These are phyloP conservation scores for Termitomyces sp. DNA, from an alignment of 768 basidiomycete species.

Conservation along the genomic window DNA sequence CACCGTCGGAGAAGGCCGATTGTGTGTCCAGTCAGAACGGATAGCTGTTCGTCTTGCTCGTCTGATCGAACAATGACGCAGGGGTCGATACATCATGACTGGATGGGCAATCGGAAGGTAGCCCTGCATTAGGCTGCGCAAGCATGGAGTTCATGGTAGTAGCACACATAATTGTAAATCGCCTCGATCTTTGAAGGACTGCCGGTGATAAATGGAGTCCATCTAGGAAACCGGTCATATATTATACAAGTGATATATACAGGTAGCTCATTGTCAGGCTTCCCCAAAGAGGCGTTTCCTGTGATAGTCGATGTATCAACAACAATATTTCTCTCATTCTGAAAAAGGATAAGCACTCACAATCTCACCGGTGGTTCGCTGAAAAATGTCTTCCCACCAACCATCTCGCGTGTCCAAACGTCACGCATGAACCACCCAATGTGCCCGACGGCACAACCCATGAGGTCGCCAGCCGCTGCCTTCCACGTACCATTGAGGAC, in stretches of 20 bases:
- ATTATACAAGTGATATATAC: constrained; percentile 2
- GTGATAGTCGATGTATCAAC: constrained; percentile 5
- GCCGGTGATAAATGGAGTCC: constrained; percentile 11
- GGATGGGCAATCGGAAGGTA: background rate
- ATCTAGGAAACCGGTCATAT: constrained; percentile 13
- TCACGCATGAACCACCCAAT: constrained; percentile 83
- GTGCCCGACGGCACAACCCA: constrained; percentile 87
- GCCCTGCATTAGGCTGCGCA: background rate
- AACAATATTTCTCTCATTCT: background rate
- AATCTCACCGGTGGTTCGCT: constrained; percentile 69
- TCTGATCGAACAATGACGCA: background rate
- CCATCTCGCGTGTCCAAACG: constrained; percentile 87
- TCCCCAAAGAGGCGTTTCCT: constrained; percentile 74
- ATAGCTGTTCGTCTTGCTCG: background rate
- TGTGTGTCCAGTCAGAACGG: background rate
- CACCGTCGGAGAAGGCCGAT: background rate
- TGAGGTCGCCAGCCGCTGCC: constrained; percentile 77
- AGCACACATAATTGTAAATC: background rate
- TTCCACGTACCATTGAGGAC: constrained; percentile 79
- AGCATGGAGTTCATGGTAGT: background rate
- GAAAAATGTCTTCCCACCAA: constrained; percentile 68
- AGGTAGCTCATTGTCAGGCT: constrained; percentile 17
- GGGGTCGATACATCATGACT: background rate
- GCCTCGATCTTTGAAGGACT: background rate
- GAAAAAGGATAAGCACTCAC: constrained; percentile 44